phyloP scores from a whole-genome alignment of 129 eudicot species.

The Flaveria robusta region DNA sequence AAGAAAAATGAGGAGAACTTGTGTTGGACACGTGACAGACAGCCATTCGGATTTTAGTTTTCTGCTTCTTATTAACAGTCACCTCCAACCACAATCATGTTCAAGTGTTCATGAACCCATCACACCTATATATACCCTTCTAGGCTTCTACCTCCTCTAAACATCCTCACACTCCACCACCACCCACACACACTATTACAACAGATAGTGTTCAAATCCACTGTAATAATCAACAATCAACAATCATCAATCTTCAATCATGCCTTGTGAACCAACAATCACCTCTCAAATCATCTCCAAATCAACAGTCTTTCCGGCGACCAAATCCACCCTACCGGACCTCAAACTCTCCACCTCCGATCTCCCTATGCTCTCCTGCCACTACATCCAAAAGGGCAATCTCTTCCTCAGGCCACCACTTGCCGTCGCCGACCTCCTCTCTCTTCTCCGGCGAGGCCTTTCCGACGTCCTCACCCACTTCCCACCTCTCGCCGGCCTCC shows the following conservation, averaged over 20 bases:
- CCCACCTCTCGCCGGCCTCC: constrained; percentile 84
- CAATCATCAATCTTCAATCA: not conserved
- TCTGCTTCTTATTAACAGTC: constrained; percentile 5
- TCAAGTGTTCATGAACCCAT: constrained; percentile 41
- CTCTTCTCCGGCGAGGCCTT: constrained; percentile 45
- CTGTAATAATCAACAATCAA: not conserved
- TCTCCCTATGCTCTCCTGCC: constrained; percentile 87
- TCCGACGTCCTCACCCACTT: constrained; percentile 53
- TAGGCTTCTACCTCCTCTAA: constrained; percentile 16
- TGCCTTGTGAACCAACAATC: constrained; percentile 13
- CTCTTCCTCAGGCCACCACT: constrained; percentile 53
- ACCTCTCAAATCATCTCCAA: constrained; percentile 48
- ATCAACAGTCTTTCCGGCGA: constrained; percentile 48
- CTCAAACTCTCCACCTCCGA: constrained; percentile 76
- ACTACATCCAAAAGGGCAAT: constrained; percentile 83
- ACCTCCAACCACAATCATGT: constrained; percentile 30
- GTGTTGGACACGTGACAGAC: constrained; percentile 33
- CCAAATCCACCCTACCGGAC: constrained; percentile 40
- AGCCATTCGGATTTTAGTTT: constrained; percentile 36
- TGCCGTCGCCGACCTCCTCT: constrained; percentile 38
- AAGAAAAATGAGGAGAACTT: constrained; percentile 12
- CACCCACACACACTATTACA: not conserved
- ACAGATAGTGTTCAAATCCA: not conserved
- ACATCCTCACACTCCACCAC: constrained; percentile 31
- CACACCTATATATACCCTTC: constrained; percentile 36